phyloP scores from a whole-genome alignment of 2,329 filamentous ascomycete species.

The Fusarium graminum region DNA sequence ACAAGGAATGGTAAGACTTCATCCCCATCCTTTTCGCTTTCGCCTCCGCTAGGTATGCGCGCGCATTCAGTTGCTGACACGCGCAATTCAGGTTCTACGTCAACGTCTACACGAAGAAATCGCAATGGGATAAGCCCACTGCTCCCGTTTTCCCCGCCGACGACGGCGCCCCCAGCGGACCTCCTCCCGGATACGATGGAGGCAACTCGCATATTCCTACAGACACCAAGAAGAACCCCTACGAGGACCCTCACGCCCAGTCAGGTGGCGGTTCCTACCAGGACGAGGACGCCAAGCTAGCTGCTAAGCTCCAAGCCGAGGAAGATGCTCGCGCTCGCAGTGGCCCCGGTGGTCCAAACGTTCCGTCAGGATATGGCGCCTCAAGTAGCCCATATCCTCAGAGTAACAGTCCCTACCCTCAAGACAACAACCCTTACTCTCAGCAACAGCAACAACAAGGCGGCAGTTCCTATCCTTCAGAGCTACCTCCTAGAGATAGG shows the following conservation, averaged over 20 bases:
- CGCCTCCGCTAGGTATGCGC: background rate
- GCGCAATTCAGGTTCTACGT: slow-evolving; percentile 80
- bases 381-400: slow-evolving; percentile 50
- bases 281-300: slow-evolving; percentile 79
- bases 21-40: background rate
- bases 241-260: slow-evolving; percentile 60
- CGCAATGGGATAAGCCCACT: slow-evolving; percentile 89
- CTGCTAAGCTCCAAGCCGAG: slow-evolving; percentile 84
- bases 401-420: slow-evolving; percentile 45
- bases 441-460: slow-evolving; percentile 45
- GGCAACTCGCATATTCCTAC: slow-evolving; percentile 56
- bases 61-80: slow-evolving; percentile 27
- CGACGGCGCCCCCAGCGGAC: slow-evolving; percentile 63
- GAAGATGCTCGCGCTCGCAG: slow-evolving; percentile 74
- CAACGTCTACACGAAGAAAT: slow-evolving; percentile 87
- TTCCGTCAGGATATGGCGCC: slow-evolving; percentile 52
- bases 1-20: slow-evolving; percentile 79
- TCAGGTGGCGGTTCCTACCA: slow-evolving; percentile 53
- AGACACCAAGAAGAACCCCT: slow-evolving; percentile 79
- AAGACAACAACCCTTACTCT: slow-evolving; percentile 49
- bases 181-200: slow-evolving; percentile 76
- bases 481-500: slow-evolving; percentile 59
- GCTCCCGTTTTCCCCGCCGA: slow-evolving; percentile 70
- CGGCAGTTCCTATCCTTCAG: slow-evolving; percentile 51
- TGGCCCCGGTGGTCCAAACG: slow-evolving; percentile 48